Conservation (phyloP, 2,329 filamentous ascomycete genomes). For the Fusarium citri region DNA sequence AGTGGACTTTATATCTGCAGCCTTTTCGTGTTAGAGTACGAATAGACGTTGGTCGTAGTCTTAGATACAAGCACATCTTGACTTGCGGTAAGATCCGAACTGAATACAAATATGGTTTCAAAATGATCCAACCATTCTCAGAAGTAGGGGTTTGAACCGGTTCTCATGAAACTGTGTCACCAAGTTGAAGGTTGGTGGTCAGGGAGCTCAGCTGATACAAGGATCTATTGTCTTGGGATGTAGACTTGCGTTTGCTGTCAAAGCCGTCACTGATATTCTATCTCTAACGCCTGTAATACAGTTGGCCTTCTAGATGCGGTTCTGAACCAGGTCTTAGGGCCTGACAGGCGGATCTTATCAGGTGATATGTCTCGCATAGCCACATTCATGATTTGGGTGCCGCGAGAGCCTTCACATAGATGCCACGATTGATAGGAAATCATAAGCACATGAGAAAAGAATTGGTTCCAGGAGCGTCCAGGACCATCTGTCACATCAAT, state of each 20-base stretch:
- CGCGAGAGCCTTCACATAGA: no score
- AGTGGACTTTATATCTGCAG: background rate
- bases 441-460: no score
- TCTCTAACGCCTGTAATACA: background rate
- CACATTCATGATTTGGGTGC: background rate
- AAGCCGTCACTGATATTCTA: fast-evolving
- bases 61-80: fast-evolving
- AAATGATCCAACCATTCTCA: background rate
- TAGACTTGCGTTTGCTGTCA: fast-evolving
- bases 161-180: background rate
- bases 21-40: background rate
- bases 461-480: background rate
- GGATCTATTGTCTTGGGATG: background rate
- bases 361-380: background rate
- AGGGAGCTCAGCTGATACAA: background rate
- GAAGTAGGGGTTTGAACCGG: background rate
- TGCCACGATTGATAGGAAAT: no score
- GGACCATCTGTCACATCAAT: fast-evolving
- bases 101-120: background rate
- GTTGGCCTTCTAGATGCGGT: background rate
- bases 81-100: background rate
- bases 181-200: background rate
- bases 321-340: background rate
- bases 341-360: background rate
- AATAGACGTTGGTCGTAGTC: no score